Evolutionary conservation across 352 stramenopile genomes (phyloP).

Genomic region (Phytophthora agathidicida): DNA sequence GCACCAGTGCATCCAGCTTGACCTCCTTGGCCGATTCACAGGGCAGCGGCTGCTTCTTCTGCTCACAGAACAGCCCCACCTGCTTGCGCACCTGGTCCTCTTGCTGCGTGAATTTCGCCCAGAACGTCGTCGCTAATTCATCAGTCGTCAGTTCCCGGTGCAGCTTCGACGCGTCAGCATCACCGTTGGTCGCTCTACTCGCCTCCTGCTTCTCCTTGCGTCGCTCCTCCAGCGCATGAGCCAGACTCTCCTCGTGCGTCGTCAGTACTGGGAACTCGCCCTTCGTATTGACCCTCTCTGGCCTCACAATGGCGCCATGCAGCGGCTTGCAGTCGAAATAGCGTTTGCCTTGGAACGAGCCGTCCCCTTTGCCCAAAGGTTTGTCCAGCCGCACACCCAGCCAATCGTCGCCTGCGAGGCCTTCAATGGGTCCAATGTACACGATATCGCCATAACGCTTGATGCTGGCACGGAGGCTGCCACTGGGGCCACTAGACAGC

Average conservation of each 20-base stretch:
- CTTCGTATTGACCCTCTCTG: constrained; percentile 56
- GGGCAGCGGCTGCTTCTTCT: constrained; percentile 59
- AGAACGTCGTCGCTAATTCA: constrained; percentile 67
- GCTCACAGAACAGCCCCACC: constrained; percentile 58
- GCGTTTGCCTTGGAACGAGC: constrained; percentile 46
- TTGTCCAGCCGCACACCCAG: constrained; percentile 78
- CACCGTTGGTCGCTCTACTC: constrained; percentile 5
- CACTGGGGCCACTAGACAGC: constrained; percentile 36
- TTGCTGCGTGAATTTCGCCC: constrained; percentile 57
- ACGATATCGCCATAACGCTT: constrained; percentile 73
- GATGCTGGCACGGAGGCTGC: constrained; percentile 58
- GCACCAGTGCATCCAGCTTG: constrained; percentile 58
- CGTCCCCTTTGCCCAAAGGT: constrained; percentile 79
- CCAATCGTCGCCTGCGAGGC: constrained; percentile 68
- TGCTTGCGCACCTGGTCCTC: constrained; percentile 61
- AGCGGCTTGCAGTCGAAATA: constrained; percentile 71
- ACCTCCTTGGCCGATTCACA: constrained; percentile 46
- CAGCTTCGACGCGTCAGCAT: constrained; percentile 3
- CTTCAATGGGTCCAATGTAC: constrained; percentile 60
- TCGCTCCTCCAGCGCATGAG: constrained; percentile 54
- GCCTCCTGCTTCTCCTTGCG: constrained; percentile 47
- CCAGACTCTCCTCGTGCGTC: constrained; percentile 58
- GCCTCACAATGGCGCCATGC: constrained; percentile 73
- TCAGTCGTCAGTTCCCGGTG: constrained; percentile 51
- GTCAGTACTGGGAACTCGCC: constrained; percentile 61